A percentile compares a stretch with the other conserved stretches of the same genome.
Conservation (phyloP, 169 alveolate species). For the Plasmodium reichenowi region DNA sequence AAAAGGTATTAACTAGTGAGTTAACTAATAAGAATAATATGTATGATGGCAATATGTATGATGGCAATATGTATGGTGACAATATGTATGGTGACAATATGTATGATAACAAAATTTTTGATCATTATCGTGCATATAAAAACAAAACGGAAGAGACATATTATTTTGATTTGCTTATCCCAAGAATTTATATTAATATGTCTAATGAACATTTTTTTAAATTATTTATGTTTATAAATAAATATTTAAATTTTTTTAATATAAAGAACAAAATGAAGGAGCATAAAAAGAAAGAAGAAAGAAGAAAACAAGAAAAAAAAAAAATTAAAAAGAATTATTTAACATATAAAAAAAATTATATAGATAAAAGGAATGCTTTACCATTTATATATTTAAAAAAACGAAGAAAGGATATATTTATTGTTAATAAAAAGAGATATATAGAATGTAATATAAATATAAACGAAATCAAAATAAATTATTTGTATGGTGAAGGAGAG, state of each 20-base stretch:
- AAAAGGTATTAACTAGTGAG: too few relatives aligned
- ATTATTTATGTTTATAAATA: conserved; percentile 27
- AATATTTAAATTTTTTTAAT: conserved; percentile 9
- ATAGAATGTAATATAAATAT: conserved; percentile 3
- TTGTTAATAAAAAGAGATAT: neutral
- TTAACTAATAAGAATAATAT: too few relatives aligned
- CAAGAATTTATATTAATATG: conserved; percentile 8
- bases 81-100: too few relatives aligned
- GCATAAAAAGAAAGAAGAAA: neutral
- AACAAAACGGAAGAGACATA: neutral
- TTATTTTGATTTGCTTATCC: neutral
- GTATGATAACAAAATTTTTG: too few relatives aligned
- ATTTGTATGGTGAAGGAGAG: conserved; percentile 13
- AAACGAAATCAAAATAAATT: neutral
- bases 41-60: too few relatives aligned
- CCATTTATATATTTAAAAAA: neutral
- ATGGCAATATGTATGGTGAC: too few relatives aligned
- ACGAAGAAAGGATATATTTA: neutral
- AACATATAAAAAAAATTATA: neutral
- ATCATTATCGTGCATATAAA: too few relatives aligned
- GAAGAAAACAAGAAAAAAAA: neutral
- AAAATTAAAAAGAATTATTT: neutral
- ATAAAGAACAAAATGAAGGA: conserved; percentile 1
- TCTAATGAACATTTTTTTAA: conserved; percentile 10
- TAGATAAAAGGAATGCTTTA: neutral